Evolutionary conservation across 495 filamentous ascomycete genomes (phyloP).

Genomic region (Pyrenula massariospora): DNA sequence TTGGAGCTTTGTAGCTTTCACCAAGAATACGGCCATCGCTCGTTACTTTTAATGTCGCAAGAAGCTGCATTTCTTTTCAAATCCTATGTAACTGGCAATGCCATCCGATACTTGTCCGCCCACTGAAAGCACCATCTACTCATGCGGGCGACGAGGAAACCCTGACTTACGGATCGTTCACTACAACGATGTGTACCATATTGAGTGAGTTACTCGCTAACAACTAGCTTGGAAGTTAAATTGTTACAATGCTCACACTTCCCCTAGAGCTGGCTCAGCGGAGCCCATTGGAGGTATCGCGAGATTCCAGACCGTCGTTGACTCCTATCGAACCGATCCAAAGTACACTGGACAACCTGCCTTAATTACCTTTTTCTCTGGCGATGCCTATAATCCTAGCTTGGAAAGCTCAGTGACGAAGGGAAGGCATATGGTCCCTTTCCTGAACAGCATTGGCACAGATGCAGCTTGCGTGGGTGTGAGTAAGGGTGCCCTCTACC

Average conservation of each 20-base stretch:
- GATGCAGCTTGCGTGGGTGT: conserved; percentile 71
- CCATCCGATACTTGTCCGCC: background rate
- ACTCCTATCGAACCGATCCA: conserved; percentile 54
- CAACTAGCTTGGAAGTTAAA: background rate
- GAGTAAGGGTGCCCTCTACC: conserved; percentile 18
- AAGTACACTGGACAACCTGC: conserved; percentile 48
- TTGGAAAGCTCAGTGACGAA: conserved; percentile 80
- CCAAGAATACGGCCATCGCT: too few relatives aligned
- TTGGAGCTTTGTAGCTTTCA: too few relatives aligned
- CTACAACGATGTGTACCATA: conserved; percentile 89
- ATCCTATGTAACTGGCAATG: too few relatives aligned
- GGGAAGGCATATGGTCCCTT: conserved; percentile 78
- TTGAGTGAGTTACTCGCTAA: conserved; percentile 40
- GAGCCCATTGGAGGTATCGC: conserved; percentile 72
- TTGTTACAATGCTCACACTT: background rate
- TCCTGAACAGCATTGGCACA: conserved; percentile 68
- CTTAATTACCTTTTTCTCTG: conserved; percentile 74
- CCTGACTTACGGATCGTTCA: conserved; percentile 73
- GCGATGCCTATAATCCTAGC: conserved; percentile 85
- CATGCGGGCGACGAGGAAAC: conserved; percentile 34
- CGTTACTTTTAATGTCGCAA: too few relatives aligned
- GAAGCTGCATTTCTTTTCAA: too few relatives aligned
- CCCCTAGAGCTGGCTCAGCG: conserved; percentile 43
- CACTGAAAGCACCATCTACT: conserved; percentile 28
- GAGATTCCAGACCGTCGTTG: conserved; percentile 66